These are phyloP conservation scores for Arachis stenosperma DNA, from an alignment of 306 rosid species.

Conservation along the genomic window DNA sequence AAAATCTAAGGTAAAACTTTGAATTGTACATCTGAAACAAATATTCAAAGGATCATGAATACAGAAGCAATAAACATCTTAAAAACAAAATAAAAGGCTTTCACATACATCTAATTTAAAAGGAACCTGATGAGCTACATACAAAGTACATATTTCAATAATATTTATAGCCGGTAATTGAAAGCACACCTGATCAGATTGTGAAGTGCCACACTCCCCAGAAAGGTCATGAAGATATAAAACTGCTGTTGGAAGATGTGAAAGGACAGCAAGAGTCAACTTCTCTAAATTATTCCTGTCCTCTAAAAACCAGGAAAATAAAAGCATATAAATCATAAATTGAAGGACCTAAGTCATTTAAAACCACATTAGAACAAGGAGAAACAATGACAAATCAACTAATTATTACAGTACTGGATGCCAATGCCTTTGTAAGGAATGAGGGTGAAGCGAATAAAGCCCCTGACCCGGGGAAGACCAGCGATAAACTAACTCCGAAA, in stretches of 20 bases:
- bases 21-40: neutral
- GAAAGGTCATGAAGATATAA: constrained; percentile 92
- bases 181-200: constrained; percentile 87
- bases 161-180: constrained; percentile 4
- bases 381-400: neutral
- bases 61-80: neutral
- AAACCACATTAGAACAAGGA: constrained; percentile 24
- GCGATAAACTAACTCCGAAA: too few species aligned
- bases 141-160: neutral
- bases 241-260: constrained; percentile 90
- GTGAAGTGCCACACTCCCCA: constrained; percentile 95
- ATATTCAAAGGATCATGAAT: neutral
- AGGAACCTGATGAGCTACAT: neutral
- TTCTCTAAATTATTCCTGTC: constrained; percentile 94
- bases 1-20: neutral
- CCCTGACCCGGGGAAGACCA: too few species aligned
- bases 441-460: too few species aligned
- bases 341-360: neutral
- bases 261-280: constrained; percentile 89
- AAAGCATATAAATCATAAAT: constrained; percentile 2
- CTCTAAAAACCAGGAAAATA: constrained; percentile 51
- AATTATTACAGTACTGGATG: neutral
- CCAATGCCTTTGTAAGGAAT: neutral
- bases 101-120: neutral
- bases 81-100: neutral